A percentile compares a stretch with the other conserved stretches of the same genome.
phyloP scores from a whole-genome alignment of 2,329 filamentous ascomycete genomes.

The Botrytis fragariae region DNA sequence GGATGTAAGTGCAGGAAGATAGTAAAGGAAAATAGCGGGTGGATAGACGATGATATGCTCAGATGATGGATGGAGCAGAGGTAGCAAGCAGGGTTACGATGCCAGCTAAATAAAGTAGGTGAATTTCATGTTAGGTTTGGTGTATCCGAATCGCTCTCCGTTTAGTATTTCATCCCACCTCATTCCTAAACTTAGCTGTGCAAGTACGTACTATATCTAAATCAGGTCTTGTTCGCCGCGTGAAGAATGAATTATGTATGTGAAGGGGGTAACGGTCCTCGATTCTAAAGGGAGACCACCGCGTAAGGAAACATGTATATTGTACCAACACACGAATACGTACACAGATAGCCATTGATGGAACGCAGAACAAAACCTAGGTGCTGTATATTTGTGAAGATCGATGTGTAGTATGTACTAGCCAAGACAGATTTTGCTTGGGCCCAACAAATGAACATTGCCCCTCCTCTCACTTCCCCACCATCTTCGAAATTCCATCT shows the following conservation, averaged over 20 bases:
- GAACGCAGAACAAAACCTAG: not conserved
- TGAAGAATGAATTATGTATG: not conserved
- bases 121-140: constrained; percentile 4
- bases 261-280: not conserved
- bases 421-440: constrained; percentile 5
- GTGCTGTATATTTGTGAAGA: not conserved
- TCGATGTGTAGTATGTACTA: not conserved
- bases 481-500: not conserved
- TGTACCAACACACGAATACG: not conserved
- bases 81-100: constrained; percentile 4
- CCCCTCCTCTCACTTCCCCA: constrained; percentile 12
- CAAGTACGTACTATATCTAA: not conserved
- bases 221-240: constrained; percentile 5
- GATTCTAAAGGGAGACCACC: constrained; percentile 3
- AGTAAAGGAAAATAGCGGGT: not conserved
- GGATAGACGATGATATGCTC: constrained; percentile 16
- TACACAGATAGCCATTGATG: not conserved
- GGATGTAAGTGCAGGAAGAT: constrained; percentile 13
- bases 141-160: constrained; percentile 1
- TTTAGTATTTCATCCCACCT: constrained; percentile 1
- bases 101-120: not conserved
- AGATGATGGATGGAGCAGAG: constrained; percentile 11
- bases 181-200: not conserved
- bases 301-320: not conserved
- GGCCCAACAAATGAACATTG: constrained; percentile 12